Conservation (phyloP, 768 basidiomycete species). For the Krasilnikovozyma curviuscula region DNA sequence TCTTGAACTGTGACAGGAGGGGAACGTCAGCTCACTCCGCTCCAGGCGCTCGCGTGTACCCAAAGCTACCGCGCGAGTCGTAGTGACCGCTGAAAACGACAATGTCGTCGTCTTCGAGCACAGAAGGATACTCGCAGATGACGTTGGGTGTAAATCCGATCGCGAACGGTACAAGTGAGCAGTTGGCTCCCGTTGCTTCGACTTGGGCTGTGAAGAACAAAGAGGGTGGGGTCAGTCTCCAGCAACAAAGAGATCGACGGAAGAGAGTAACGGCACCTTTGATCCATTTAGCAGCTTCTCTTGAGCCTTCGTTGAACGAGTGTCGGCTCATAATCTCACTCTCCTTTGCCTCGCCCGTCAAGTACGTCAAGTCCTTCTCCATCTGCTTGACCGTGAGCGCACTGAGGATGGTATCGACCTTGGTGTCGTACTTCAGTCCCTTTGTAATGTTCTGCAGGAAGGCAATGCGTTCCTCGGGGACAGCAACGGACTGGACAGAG, state of each 20-base stretch:
- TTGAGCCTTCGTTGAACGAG: conserved; percentile 51
- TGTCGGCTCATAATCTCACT: conserved; percentile 40
- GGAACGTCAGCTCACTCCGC: no score
- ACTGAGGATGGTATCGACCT: conserved; percentile 46
- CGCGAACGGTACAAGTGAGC: conserved; percentile 47
- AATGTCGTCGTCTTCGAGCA: conserved; percentile 26
- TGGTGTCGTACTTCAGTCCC: conserved; percentile 46
- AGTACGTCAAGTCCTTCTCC: conserved; percentile 50
- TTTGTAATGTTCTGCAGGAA: conserved; percentile 41
- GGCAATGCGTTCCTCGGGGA: conserved; percentile 38
- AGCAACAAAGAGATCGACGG: neutral
- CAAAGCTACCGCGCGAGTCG: conserved; percentile 78
- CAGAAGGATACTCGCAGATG: conserved; percentile 41
- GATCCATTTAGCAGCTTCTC: conserved; percentile 52
- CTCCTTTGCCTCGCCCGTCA: conserved; percentile 62
- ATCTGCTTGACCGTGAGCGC: conserved; percentile 50
- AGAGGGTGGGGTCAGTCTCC: neutral
- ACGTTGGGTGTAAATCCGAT: conserved; percentile 67
- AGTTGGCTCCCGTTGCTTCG: conserved; percentile 55
- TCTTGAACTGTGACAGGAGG: no score
- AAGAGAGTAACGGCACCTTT: conserved; percentile 31
- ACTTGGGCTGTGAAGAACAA: conserved; percentile 24
- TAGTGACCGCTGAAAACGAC: conserved; percentile 73
- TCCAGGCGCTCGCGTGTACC: conserved; percentile 46
- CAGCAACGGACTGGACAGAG: conserved; percentile 34